Conservation (phyloP, 768 basidiomycete genomes). For the Mycena rosella region DNA sequence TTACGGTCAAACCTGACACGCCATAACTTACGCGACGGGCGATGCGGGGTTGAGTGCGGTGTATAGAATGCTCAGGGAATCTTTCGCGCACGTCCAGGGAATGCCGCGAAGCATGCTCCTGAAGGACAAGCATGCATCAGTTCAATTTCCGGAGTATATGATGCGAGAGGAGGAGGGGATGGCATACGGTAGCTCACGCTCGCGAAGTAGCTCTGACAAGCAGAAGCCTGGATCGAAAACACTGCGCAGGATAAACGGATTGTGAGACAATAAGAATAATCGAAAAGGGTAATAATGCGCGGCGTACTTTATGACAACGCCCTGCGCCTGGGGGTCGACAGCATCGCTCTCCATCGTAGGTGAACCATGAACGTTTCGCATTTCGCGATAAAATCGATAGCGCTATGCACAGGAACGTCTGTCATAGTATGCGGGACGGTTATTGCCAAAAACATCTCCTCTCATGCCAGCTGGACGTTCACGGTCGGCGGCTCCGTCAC, state of each 20-base stretch:
- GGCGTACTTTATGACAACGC: too few species aligned
- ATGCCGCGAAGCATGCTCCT: not conserved
- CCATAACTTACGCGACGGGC: constrained; percentile 13
- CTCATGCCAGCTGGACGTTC: too few species aligned
- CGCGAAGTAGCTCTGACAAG: constrained; percentile 6
- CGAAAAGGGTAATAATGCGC: too few species aligned
- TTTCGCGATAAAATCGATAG: too few species aligned
- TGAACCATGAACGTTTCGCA: too few species aligned
- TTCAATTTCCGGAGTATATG: not conserved
- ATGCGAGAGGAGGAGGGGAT: constrained; percentile 1
- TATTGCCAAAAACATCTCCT: too few species aligned
- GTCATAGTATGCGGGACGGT: too few species aligned
- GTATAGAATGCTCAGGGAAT: constrained; percentile 19
- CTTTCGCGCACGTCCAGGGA: constrained; percentile 12
- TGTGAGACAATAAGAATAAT: too few species aligned
- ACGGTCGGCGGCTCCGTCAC: too few species aligned
- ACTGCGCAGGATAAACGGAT: constrained; percentile 3
- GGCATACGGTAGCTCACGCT: not conserved
- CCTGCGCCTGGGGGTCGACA: too few species aligned
- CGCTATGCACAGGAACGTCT: too few species aligned
- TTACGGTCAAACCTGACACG: constrained; percentile 4
- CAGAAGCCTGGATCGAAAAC: constrained; percentile 6
- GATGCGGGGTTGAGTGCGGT: constrained; percentile 14
- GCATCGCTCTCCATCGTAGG: too few species aligned
- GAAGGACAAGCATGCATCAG: not conserved